Conservation (phyloP, 2,329 filamentous ascomycete species). For the Dactylellina drechsleri region DNA sequence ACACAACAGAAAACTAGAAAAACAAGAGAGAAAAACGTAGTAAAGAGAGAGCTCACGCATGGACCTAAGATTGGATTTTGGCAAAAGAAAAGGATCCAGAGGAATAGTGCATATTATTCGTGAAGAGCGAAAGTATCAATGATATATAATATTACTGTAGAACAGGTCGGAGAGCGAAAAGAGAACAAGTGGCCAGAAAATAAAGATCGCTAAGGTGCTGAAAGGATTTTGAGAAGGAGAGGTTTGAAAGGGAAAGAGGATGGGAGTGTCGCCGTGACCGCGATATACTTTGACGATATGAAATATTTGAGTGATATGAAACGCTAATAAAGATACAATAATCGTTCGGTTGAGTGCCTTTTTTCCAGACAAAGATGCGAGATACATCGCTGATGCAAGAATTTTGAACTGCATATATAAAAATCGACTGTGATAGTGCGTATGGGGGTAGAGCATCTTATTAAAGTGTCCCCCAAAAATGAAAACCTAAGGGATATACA, state of each 20-base stretch:
- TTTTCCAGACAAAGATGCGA: too few relatives aligned
- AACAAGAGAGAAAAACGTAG: not conserved
- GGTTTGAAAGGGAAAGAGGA: not conserved
- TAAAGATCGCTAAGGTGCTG: constrained; percentile 4
- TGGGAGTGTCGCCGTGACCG: too few relatives aligned
- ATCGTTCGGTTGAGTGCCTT: too few relatives aligned
- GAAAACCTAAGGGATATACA: not conserved
- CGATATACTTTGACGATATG: too few relatives aligned
- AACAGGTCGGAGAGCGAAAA: constrained; percentile 2
- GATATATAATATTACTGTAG: constrained; percentile 6
- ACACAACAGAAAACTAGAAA: not conserved
- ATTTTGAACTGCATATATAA: not conserved
- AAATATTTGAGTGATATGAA: too few relatives aligned
- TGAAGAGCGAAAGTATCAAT: constrained; percentile 4
- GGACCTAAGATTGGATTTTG: constrained; percentile 31
- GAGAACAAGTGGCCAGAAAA: not conserved
- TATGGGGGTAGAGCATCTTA: not conserved
- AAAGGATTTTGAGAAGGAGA: constrained; percentile 3
- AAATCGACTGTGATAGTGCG: not conserved
- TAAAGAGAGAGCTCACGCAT: constrained; percentile 21
- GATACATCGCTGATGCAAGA: too few relatives aligned
- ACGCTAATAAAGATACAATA: too few relatives aligned
- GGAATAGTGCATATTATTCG: not conserved
- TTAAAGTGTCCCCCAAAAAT: not conserved
- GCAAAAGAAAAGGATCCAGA: constrained; percentile 31